Evolutionary conservation across 768 basidiomycete species (phyloP), one percentile per base, ranked within the genome.

Genomic region (Leucosporidium creatinivorum): DNA sequence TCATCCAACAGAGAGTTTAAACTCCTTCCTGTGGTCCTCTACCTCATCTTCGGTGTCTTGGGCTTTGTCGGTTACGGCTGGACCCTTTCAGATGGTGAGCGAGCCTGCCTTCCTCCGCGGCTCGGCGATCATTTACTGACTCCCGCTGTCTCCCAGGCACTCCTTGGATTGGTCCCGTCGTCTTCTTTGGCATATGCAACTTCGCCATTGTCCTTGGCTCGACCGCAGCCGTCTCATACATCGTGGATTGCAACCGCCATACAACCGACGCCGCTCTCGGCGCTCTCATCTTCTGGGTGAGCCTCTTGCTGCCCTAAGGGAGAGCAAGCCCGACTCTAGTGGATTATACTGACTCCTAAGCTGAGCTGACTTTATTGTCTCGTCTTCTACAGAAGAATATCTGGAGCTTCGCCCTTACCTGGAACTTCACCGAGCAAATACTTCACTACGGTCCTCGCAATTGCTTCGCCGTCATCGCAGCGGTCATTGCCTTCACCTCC

Each of bases 31-130:
- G 52, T 76, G n/a, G 52, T 72, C 52, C 70, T 77, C 56, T 77
- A 74, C 36, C 31, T 69, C 15, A 48, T 78, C 67, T 78, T 77
- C 57, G 75, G 74, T 19, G 61, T 67, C 18, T 64, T 75, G 23
- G 73, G 72, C 21, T 70, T 78, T 47, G 70, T 77, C 30, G 69
- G 69, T 18, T 75, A 66, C 61, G 75, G 68, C 3, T 56, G 55
- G 55, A 56, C 30, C 33, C 55, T 56, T 6, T 19, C 12, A 19
- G 30, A 19, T 19, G 30, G 31, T 44, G 39, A 15, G 39, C 33
- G 6, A 12, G 12, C 6, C 33, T 12, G 5, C 12, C 33, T 12
- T 36, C 12, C 33, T 36, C 31, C 52, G 18, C 21, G 4, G 50
- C 7, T 51, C 50, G 18, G 50, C 17, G 18, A 18, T 17, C 50